Conservation (phyloP, 148 eudicot species). For the Polygonum maritimum region DNA sequence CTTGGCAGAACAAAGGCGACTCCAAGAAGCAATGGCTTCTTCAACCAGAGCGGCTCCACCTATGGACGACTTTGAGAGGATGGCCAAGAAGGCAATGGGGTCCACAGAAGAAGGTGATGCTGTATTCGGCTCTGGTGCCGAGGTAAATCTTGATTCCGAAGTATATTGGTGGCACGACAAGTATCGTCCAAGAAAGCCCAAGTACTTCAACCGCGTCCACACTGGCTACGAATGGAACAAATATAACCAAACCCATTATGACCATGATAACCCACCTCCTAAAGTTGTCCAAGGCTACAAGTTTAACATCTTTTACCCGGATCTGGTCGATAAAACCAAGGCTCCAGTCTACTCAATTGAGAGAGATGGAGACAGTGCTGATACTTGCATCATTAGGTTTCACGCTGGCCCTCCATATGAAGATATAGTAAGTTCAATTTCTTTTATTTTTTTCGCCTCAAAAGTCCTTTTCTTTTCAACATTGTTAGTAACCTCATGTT, state of each 20-base stretch:
- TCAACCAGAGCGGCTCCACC: conserved; percentile 35
- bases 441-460: background rate
- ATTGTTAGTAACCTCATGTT: background rate
- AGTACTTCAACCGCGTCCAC: conserved; percentile 96
- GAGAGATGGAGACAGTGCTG: conserved; percentile 85
- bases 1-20: conserved; percentile 51
- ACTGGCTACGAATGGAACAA: conserved; percentile 99
- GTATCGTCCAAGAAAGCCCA: conserved; percentile 94
- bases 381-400: conserved; percentile 85
- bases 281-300: conserved; percentile 98
- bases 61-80: conserved; percentile 73
- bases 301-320: conserved; percentile 93
- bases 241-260: conserved; percentile 97
- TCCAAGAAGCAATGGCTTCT: conserved; percentile 69
- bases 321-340: conserved; percentile 82
- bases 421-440: conserved; percentile 62
- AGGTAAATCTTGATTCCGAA: conserved; percentile 81
- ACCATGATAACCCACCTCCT: conserved; percentile 95
- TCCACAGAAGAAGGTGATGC: conserved; percentile 91
- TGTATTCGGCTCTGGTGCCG: conserved; percentile 72
- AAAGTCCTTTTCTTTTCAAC: background rate
- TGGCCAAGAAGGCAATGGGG: conserved; percentile 86
- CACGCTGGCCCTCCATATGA: conserved; percentile 99
- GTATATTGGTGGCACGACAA: conserved; percentile 99
- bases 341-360: conserved; percentile 79